A percentile compares a stretch with the other conserved stretches of the same genome.
These are phyloP conservation scores for Parastagonospora nodorum DNA, from an alignment of 2,329 filamentous ascomycete genomes.

Conservation along the genomic window DNA sequence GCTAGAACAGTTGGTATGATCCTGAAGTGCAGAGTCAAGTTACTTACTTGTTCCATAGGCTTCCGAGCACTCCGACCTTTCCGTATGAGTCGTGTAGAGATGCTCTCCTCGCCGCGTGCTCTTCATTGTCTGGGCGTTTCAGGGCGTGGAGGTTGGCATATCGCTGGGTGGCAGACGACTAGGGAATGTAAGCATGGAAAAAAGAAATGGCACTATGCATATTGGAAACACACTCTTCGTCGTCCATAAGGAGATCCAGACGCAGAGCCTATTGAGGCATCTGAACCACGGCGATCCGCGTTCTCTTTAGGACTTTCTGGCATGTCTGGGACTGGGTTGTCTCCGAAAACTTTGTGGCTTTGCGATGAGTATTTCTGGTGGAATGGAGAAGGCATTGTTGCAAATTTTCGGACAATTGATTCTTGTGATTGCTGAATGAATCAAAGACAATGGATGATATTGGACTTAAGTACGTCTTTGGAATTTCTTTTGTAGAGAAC, in stretches of 20 bases:
- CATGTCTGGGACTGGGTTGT: conserved; percentile 34
- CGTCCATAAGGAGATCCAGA: conserved; percentile 27
- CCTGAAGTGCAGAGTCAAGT: too few relatives aligned
- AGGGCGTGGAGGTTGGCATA: conserved; percentile 40
- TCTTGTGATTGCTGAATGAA: neutral
- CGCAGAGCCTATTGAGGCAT: conserved; percentile 31
- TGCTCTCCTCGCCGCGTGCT: conserved; percentile 31
- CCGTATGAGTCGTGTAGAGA: conserved; percentile 42
- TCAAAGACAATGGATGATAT: neutral
- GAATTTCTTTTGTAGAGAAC: neutral
- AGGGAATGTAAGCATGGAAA: conserved; percentile 2
- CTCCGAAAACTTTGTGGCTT: conserved; percentile 37
- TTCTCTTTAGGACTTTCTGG: conserved; percentile 42
- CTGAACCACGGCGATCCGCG: conserved; percentile 38
- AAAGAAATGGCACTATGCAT: neutral
- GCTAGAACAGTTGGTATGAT: conserved; percentile 22
- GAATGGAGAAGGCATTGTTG: conserved; percentile 44
- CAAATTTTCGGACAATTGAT: conserved; percentile 9
- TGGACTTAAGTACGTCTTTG: too few relatives aligned
- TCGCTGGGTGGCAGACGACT: conserved; percentile 39
- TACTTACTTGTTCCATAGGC: conserved; percentile 43
- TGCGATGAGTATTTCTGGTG: conserved; percentile 46
- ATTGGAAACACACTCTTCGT: conserved; percentile 29
- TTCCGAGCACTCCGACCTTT: conserved; percentile 39
- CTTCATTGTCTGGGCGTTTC: conserved; percentile 39